Conservation (phyloP, 1,284 basidiomycete genomes). For the Austropuccinia psidii region DNA sequence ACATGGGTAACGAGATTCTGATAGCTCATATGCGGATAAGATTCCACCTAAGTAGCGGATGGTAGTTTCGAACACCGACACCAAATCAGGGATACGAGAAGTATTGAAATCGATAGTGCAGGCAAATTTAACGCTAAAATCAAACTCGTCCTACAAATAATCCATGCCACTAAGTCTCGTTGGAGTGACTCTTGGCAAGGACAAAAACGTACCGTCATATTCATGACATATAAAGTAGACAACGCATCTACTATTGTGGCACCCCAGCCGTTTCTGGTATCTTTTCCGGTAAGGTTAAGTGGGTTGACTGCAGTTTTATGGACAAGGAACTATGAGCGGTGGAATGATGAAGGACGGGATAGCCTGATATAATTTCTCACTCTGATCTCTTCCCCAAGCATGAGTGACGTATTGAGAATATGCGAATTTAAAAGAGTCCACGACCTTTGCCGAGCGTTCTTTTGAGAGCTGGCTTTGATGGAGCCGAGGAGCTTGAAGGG, state of each 20-base stretch:
- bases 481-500: too few species aligned
- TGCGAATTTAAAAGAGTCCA: too few species aligned
- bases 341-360: neutral
- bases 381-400: neutral
- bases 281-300: too few species aligned
- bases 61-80: slow-evolving; percentile 74
- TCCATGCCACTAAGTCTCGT: neutral
- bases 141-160: neutral
- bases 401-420: neutral
- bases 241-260: slow-evolving; percentile 72
- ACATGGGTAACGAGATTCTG: slow-evolving; percentile 48
- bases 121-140: slow-evolving; percentile 19
- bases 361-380: neutral
- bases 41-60: slow-evolving; percentile 81
- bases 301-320: neutral
- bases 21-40: slow-evolving; percentile 75
- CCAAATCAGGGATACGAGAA: slow-evolving; percentile 1
- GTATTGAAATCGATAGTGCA: neutral
- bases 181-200: slow-evolving; percentile 42
- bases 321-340: neutral
- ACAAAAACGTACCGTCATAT: slow-evolving; percentile 52
- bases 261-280: slow-evolving; percentile 63
- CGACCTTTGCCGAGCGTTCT: too few species aligned
- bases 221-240: slow-evolving; percentile 83
- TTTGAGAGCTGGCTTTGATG: too few species aligned